Percentiles rank a stretch among this genome's conserved stretches.
These are phyloP conservation scores for Cercospora sp. DNA, from an alignment of 2,329 filamentous ascomycete genomes.

Conservation along the genomic window DNA sequence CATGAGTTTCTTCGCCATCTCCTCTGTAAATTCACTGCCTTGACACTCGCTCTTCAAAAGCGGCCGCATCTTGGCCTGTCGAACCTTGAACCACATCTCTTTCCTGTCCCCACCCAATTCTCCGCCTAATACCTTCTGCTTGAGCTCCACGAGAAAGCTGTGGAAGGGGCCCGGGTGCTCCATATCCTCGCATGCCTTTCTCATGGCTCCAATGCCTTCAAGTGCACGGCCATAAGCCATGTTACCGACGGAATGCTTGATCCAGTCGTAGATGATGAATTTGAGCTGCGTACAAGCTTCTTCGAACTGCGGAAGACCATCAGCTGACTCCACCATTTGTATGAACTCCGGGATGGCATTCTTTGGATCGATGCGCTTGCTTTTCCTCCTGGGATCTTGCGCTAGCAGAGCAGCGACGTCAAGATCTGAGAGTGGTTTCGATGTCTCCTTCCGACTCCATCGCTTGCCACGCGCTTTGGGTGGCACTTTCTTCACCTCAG, in stretches of 20 bases:
- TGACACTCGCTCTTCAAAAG: conserved; percentile 66
- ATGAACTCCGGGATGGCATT: conserved; percentile 93
- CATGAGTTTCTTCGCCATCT: conserved; percentile 60
- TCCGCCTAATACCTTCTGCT: conserved; percentile 67
- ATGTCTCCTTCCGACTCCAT: conserved; percentile 58
- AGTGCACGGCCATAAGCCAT: conserved; percentile 70
- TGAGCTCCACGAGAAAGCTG: conserved; percentile 67
- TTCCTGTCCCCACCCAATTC: conserved; percentile 73
- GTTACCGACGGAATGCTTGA: conserved; percentile 73
- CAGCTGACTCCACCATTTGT: conserved; percentile 64
- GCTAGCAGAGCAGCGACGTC: conserved; percentile 81
- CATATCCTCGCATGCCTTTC: conserved; percentile 71
- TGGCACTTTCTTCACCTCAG: conserved; percentile 73
- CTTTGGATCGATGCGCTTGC: conserved; percentile 59
- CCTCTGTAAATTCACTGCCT: conserved; percentile 64
- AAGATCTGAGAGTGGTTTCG: conserved; percentile 85
- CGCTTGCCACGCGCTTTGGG: conserved; percentile 55
- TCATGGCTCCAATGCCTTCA: conserved; percentile 75
- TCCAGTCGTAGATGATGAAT: conserved; percentile 65
- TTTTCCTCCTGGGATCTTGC: conserved; percentile 48
- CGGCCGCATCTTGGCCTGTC: conserved; percentile 67
- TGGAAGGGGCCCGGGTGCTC: conserved; percentile 81
- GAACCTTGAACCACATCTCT: conserved; percentile 79
- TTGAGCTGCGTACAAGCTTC: conserved; percentile 74
- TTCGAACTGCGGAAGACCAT: conserved; percentile 61